Evolutionary conservation across 1,284 basidiomycete species (phyloP).

Genomic region (Amylostereum areolatum): DNA sequence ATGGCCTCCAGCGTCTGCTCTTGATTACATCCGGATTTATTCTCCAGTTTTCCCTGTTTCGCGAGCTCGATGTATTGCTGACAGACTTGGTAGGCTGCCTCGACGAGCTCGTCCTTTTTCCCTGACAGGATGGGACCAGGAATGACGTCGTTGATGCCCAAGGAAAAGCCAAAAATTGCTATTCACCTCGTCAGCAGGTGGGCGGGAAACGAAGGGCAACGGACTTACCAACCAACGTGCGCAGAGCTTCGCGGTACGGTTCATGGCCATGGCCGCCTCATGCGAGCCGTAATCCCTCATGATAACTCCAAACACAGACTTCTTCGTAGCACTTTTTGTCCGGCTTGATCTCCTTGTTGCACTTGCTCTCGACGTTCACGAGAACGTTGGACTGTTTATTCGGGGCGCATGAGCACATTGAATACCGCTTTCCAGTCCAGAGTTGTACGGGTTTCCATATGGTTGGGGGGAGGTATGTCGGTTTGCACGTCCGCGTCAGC

Average conservation of each 20-base stretch:
- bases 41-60: slow-evolving; percentile 90
- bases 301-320: slow-evolving; percentile 97
- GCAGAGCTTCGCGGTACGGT: slow-evolving; percentile 91
- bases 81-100: slow-evolving; percentile 93
- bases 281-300: slow-evolving; percentile 94
- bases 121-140: slow-evolving; percentile 79
- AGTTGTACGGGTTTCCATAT: slow-evolving; percentile 91
- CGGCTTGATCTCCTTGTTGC: slow-evolving; percentile 89
- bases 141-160: slow-evolving; percentile 99
- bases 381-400: slow-evolving; percentile 80
- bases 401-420: slow-evolving; percentile 93
- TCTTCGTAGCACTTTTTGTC: slow-evolving; percentile 74
- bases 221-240: slow-evolving; percentile 84
- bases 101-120: slow-evolving; percentile 86
- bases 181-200: slow-evolving; percentile 2
- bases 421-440: slow-evolving; percentile 99
- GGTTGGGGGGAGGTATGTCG: slow-evolving; percentile 91
- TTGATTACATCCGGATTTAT: slow-evolving; percentile 94
- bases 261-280: slow-evolving; percentile 95
- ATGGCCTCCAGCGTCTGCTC: slow-evolving; percentile 95
- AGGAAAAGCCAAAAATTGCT: slow-evolving; percentile 97
- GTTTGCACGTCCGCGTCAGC: slow-evolving; percentile 90
- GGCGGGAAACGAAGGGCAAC: neutral
- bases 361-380: slow-evolving; percentile 97
- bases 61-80: no score